These are phyloP conservation scores for Amanita polypyramis DNA, from an alignment of 768 basidiomycete species.

Conservation along the genomic window DNA sequence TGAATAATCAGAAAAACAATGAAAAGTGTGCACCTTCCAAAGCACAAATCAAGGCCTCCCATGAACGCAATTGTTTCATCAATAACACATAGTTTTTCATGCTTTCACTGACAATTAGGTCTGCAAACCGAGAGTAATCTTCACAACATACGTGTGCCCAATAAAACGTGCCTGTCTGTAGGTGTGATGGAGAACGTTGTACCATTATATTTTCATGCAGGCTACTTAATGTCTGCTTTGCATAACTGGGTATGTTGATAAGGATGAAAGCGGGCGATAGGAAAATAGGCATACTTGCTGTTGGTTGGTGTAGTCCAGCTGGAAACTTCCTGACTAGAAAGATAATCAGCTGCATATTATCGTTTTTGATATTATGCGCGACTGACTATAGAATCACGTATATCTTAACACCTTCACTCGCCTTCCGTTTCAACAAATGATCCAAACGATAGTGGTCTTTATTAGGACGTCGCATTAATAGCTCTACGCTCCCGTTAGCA, in stretches of 20 bases:
- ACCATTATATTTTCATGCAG: slow-evolving; percentile 93
- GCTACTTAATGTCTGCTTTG: slow-evolving; percentile 70
- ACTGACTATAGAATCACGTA: slow-evolving; percentile 89
- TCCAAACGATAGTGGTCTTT: slow-evolving; percentile 86
- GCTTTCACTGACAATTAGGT: slow-evolving; percentile 32
- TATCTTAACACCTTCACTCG: slow-evolving; percentile 92
- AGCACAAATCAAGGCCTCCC: slow-evolving; percentile 94
- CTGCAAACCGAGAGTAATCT: background rate
- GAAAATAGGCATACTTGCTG: slow-evolving; percentile 53
- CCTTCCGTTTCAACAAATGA: slow-evolving; percentile 77
- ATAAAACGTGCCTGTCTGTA: slow-evolving; percentile 94
- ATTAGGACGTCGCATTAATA: slow-evolving; percentile 76
- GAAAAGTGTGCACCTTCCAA: slow-evolving; percentile 48
- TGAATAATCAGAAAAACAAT: background rate
- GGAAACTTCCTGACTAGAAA: slow-evolving; percentile 82
- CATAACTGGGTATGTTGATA: slow-evolving; percentile 41
- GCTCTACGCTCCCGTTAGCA: slow-evolving; percentile 30
- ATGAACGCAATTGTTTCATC: slow-evolving; percentile 97
- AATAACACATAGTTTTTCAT: slow-evolving; percentile 96
- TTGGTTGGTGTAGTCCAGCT: slow-evolving; percentile 90
- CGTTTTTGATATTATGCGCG: background rate
- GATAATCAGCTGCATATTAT: slow-evolving; percentile 7
- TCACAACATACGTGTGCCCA: slow-evolving; percentile 83
- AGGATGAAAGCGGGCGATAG: background rate
- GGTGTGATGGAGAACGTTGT: slow-evolving; percentile 95